A percentile compares a stretch with the other conserved stretches of the same genome.
These are phyloP conservation scores for Hyphodiscus sp. DNA, from an alignment of 2,329 filamentous ascomycete genomes.

Conservation along the genomic window DNA sequence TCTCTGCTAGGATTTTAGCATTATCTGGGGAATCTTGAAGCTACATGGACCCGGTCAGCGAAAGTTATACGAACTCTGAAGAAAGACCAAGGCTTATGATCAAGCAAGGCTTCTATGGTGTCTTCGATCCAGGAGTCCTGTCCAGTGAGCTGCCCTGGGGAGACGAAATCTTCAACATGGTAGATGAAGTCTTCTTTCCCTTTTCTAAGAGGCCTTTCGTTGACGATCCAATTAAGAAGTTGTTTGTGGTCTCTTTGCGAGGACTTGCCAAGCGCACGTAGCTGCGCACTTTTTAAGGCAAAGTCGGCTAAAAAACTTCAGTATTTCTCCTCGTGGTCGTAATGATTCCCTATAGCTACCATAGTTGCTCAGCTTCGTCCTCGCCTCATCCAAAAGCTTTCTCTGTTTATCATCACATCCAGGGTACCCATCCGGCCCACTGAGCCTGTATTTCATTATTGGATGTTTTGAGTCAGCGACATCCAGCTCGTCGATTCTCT, in stretches of 20 bases:
- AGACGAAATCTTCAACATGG: slow-evolving; percentile 8
- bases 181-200: slow-evolving; percentile 8
- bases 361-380: slow-evolving; percentile 2
- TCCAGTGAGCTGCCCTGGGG: not conserved
- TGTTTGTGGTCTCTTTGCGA: not conserved
- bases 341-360: not conserved
- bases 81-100: not conserved
- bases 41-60: no score
- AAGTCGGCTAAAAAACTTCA: slow-evolving; percentile 2
- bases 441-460: slow-evolving; percentile 1
- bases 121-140: not conserved
- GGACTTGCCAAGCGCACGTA: not conserved
- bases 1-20: no score
- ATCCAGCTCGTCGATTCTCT: slow-evolving; percentile 10
- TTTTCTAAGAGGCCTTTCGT: slow-evolving; percentile 1
- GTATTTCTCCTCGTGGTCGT: no score
- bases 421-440: not conserved
- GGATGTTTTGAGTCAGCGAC: slow-evolving; percentile 1
- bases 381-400: slow-evolving; percentile 1
- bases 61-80: no score
- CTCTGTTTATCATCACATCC: slow-evolving; percentile 1
- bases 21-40: no score
- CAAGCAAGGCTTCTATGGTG: not conserved
- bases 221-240: slow-evolving; percentile 7
- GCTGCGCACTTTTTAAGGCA: slow-evolving; percentile 1